Base-by-base conservation (phyloP, 2,329 filamentous ascomycete genomes). In the Teratosphaeria gauchensis region DNA sequence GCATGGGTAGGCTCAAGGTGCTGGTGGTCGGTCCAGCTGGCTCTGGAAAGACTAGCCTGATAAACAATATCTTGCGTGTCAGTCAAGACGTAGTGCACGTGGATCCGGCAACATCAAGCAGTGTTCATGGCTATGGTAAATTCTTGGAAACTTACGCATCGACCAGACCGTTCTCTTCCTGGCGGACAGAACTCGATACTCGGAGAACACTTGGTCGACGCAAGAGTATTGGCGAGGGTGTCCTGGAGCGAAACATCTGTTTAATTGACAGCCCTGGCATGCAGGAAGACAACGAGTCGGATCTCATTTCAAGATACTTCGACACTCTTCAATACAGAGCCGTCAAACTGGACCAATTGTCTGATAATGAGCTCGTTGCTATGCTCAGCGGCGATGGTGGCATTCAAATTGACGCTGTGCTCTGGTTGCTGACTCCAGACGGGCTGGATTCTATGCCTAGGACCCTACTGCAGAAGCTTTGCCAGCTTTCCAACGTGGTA, bases 81-180 rank as follows among this genome's bases (percentile, higher is more conserved):
- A 95, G 90, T 71, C 85, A 92, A 68, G 90, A 97, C 69, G 95
- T 99, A 62, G 92, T 97, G 1, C 92, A 99, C 71, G 85, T 96
- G 56, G 92, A 97, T 69, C 81, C 46, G 16, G 19, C 87, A 8
- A 51, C 61, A 14, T 31, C 51, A 19, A 56, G 12, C 24, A 51
- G 21, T 21, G n/a, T 30, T 28, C 16, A 31, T 21, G 53, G 16
- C 24, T 31, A 35, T 30, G 19, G 16, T 19, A 28, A 35, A 28
- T 63, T 78, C 46, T 72, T 66, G 4, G 76, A 79, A 57, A 72
- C 75, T 12, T 67, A 75, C 57, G 77, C 77, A 19, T 79, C 77
- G 53, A 78, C 77, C 4, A 74, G 73, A 59, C 69, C 92, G 42
- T 95, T 92, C 72, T 92, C 92, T 0, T 78, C 85, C 58, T 97